Conservation (phyloP, 75 land plant species). For the Picea glauca region DNA sequence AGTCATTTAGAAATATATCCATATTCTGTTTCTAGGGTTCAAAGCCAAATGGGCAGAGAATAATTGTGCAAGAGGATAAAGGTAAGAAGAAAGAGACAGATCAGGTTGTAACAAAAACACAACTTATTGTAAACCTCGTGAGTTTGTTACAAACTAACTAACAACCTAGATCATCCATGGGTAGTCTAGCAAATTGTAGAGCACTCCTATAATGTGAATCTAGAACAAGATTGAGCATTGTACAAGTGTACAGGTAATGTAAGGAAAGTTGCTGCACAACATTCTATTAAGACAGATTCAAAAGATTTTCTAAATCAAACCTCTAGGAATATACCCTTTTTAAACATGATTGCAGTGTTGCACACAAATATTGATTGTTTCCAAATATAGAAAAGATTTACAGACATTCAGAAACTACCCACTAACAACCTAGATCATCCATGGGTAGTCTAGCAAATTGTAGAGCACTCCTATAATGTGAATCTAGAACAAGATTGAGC, state of each 20-base stretch:
- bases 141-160: not conserved
- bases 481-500: not conserved
- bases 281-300: not conserved
- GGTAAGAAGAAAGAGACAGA: too few species aligned
- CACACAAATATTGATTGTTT: not conserved
- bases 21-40: too few species aligned
- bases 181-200: too few species aligned
- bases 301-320: too few species aligned
- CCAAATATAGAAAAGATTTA: too few species aligned
- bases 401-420: not conserved
- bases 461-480: too few species aligned
- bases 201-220: too few species aligned
- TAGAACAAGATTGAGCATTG: not conserved
- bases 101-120: not conserved
- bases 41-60: too few species aligned
- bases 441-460: not conserved
- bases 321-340: too few species aligned
- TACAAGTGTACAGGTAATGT: not conserved
- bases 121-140: not conserved
- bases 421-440: not conserved
- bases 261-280: not conserved
- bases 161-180: not conserved
- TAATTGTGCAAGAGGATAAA: too few species aligned
- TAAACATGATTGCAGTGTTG: too few species aligned
- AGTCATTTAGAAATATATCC: not conserved